Conservation (phyloP, 23 red algal species). For the Gracilaria domingensis region DNA sequence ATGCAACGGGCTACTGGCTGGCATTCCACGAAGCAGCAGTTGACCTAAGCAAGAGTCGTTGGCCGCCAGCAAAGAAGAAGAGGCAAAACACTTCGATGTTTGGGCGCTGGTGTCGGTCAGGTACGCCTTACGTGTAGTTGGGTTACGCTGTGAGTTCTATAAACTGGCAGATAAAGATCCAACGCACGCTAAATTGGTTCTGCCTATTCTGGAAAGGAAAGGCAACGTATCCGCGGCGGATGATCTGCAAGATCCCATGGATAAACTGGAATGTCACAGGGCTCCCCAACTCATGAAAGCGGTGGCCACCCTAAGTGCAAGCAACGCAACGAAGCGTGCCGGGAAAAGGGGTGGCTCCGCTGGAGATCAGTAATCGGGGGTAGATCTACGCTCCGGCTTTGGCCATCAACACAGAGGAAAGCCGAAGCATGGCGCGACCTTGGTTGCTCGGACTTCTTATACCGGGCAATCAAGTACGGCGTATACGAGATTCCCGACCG, state of each 20-base stretch:
- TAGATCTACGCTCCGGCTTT: background rate
- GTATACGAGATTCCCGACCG: background rate
- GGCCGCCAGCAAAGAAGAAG: background rate
- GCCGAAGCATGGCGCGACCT: conserved; percentile 13
- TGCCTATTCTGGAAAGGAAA: background rate
- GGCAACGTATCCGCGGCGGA: background rate
- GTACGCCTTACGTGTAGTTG: background rate
- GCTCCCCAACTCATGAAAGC: background rate
- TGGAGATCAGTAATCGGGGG: background rate
- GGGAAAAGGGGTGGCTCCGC: background rate
- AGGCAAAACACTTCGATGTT: background rate
- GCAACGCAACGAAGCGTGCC: conserved; percentile 19
- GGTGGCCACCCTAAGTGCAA: background rate
- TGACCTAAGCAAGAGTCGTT: background rate
- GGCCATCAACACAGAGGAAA: background rate
- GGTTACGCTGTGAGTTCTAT: conserved; percentile 4
- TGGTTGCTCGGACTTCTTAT: conserved; percentile 8
- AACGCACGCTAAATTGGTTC: background rate
- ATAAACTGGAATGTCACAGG: background rate
- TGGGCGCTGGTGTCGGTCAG: background rate
- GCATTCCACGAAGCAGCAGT: background rate
- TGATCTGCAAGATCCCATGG: background rate
- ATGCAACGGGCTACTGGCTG: background rate
- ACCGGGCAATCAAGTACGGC: background rate
- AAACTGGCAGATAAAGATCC: conserved; percentile 3